Percentiles rank a stretch among this genome's conserved stretches.
phyloP scores from a whole-genome alignment of 495 filamentous ascomycete genomes.

The Letharia columbiana region DNA sequence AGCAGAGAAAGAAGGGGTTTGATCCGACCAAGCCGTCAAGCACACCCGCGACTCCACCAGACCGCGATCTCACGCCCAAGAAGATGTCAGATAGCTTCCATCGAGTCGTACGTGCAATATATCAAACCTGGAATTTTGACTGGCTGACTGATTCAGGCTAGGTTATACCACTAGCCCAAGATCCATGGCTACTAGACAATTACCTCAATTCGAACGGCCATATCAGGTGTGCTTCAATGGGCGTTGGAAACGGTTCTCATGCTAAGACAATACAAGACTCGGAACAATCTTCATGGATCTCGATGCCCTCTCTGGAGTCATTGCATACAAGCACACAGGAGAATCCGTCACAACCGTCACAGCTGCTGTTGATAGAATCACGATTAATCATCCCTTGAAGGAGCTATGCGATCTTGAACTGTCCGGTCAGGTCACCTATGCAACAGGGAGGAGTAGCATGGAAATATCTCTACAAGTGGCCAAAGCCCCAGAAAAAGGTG shows the following conservation, averaged over 20 bases:
- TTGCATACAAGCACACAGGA: constrained; percentile 78
- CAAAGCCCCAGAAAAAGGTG: constrained; percentile 48
- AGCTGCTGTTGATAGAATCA: constrained; percentile 72
- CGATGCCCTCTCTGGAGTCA: constrained; percentile 69
- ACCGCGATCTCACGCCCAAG: constrained; percentile 49
- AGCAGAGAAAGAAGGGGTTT: constrained; percentile 39
- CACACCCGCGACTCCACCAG: constrained; percentile 28
- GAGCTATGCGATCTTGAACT: constrained; percentile 76
- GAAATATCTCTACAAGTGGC: constrained; percentile 71
- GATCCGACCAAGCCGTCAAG: constrained; percentile 24
- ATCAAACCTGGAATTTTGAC: background rate
- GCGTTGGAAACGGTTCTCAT: constrained; percentile 7
- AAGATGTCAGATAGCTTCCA: constrained; percentile 59
- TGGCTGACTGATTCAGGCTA: constrained; percentile 29
- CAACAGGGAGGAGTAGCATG: constrained; percentile 71
- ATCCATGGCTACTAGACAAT: constrained; percentile 62
- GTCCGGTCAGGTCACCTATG: constrained; percentile 72
- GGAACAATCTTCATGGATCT: constrained; percentile 75
- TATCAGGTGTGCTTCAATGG: constrained; percentile 39
- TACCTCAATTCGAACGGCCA: constrained; percentile 61
- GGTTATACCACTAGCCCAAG: constrained; percentile 57
- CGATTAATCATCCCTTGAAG: constrained; percentile 60
- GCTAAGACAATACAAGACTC: constrained; percentile 34
- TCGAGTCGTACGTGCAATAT: constrained; percentile 42
- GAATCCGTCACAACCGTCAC: constrained; percentile 71